Conservation (phyloP, 768 basidiomycete genomes). For the Boletus sp. region DNA sequence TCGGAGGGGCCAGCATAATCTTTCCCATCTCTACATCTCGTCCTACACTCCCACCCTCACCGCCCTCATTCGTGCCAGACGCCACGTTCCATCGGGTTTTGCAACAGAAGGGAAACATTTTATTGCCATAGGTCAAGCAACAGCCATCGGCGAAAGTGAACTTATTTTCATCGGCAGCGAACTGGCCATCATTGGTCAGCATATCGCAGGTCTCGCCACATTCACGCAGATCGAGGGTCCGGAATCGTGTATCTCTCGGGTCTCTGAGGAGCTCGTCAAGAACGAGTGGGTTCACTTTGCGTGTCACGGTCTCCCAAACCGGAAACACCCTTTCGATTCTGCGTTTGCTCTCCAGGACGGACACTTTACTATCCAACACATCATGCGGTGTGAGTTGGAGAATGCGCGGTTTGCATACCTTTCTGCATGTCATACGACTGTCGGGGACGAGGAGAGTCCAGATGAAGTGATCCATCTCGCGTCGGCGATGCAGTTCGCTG, state of each 20-base stretch:
- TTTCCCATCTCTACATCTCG: too few relatives aligned
- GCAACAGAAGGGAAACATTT: background rate
- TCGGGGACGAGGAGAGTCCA: too few relatives aligned
- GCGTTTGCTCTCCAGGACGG: too few relatives aligned
- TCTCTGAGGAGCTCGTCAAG: background rate
- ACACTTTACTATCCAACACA: too few relatives aligned
- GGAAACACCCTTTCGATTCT: too few relatives aligned
- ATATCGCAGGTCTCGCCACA: background rate
- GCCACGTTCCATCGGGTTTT: too few relatives aligned
- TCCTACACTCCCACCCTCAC: too few relatives aligned
- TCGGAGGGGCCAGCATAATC: too few relatives aligned
- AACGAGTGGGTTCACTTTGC: conserved; percentile 18
- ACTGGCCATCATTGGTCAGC: background rate
- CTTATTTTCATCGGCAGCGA: background rate
- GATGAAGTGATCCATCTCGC: background rate
- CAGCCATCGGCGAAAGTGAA: background rate
- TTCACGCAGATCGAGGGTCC: background rate
- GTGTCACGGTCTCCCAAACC: conserved; percentile 10
- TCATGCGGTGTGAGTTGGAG: too few relatives aligned
- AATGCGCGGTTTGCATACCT: too few relatives aligned
- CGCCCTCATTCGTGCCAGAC: background rate
- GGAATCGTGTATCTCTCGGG: background rate
- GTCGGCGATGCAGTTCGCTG: background rate
- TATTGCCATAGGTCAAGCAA: background rate
- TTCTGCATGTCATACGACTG: too few relatives aligned